Conservation (phyloP, 2,329 filamentous ascomycete species). For the Beauveria sp. region DNA sequence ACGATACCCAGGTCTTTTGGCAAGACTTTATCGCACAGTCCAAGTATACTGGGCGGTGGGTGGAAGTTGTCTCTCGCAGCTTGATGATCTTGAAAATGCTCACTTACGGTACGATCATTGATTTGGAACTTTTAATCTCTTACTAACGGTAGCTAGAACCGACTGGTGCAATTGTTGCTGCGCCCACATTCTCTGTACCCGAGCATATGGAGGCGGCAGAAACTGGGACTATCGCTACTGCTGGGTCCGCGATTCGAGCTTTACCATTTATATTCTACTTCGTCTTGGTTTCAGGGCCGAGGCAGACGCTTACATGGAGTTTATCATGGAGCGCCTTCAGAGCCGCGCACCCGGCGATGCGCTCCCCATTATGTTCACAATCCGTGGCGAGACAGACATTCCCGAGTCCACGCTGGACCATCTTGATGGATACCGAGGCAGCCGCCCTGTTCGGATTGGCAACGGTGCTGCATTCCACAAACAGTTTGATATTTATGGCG, state of each 20-base stretch:
- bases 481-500: constrained; percentile 74
- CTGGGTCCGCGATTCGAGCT: constrained; percentile 71
- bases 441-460: constrained; percentile 65
- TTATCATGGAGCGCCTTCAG: constrained; percentile 62
- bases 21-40: constrained; percentile 64
- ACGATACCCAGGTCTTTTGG: constrained; percentile 66
- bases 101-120: constrained; percentile 43
- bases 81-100: constrained; percentile 69
- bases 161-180: constrained; percentile 68
- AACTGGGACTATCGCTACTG: constrained; percentile 71
- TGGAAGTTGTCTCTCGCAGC: constrained; percentile 63
- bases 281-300: constrained; percentile 69
- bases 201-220: constrained; percentile 62
- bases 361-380: constrained; percentile 76
- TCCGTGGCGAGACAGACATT: constrained; percentile 66
- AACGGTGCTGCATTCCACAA: constrained; percentile 71
- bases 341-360: constrained; percentile 53
- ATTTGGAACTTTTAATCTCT: neutral
- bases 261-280: constrained; percentile 70
- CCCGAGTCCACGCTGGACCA: constrained; percentile 62
- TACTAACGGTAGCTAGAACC: constrained; percentile 42
- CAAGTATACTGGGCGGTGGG: constrained; percentile 64
- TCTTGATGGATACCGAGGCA: constrained; percentile 64
- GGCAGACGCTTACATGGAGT: constrained; percentile 70
- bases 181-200: constrained; percentile 70